Base-by-base conservation (phyloP, 495 filamentous ascomycete genomes). In the Amniculicola lignicola region DNA sequence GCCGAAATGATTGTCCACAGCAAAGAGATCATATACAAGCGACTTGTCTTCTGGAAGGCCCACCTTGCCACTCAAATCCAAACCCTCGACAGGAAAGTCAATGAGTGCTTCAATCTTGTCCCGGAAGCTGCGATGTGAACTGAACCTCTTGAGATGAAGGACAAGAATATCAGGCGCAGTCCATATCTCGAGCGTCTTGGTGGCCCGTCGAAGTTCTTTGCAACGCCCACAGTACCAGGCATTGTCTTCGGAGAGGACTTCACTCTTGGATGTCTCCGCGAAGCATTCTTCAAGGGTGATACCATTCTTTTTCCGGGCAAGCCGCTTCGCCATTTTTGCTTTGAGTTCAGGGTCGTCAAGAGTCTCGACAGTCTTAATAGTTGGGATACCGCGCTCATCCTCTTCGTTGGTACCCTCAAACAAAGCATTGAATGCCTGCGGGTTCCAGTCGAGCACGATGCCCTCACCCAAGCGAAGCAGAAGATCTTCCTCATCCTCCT, bases 161-260 rank as follows among this genome's bases (percentile, higher is more conserved):
- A 97, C 84, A 12, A 98, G 77, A 47, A 97, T 92, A 68, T 98
- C 93, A 7, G 93, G 93, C 2, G 85, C 83, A 67, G 89, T 95
- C 93, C 93, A 98, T 2, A 98, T 78, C 67, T 97, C 89, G 25
- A 98, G 90, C 63, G 91, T 94, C 79, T 97, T 98, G 73, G 81
- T 90, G 16, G 94, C 93, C 21, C 88, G 82, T 9, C 87, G 83
- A 63, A 94, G 86, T 58, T 94, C 88, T 66, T 97, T 96, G 78
- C 93, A 98, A 38, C 89, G 81, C 51, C 89, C 90, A 60, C 93
- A 98, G 64, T 89, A 96, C 93, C 93, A 98, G 24, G 88, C 90
- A 65, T 98, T 92, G 59, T 90, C 87, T 67, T 94, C 88, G 0
- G 90, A 95, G 2, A 98, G 75, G 36, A 96, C 83, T 67, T 98